These are phyloP conservation scores for Gastrolobium bilobum DNA, from an alignment of 306 rosid genomes.

Conservation along the genomic window DNA sequence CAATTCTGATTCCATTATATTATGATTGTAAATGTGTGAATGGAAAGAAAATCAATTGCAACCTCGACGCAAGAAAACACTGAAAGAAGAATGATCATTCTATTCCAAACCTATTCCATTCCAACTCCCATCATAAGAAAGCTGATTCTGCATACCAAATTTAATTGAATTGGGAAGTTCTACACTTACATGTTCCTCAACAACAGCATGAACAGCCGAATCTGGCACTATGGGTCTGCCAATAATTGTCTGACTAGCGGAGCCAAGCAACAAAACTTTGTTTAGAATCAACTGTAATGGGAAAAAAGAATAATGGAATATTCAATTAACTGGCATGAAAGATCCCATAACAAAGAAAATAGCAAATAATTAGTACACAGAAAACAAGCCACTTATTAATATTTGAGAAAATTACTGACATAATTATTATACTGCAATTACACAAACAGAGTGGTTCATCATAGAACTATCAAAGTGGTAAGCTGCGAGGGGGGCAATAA, in stretches of 20 bases:
- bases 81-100: conserved; percentile 26
- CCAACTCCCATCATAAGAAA: conserved; percentile 34
- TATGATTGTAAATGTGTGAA: conserved; percentile 18
- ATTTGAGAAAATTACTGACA: not conserved
- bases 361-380: not conserved
- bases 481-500: not conserved
- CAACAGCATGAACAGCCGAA: conserved; percentile 88
- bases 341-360: conserved; percentile 34
- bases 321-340: conserved; percentile 14
- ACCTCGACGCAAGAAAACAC: not conserved
- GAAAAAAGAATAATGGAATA: conserved; percentile 30
- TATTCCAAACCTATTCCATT: conserved; percentile 35
- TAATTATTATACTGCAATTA: conserved; percentile 29
- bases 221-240: conserved; percentile 87
- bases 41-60: conserved; percentile 18
- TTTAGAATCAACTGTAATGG: conserved; percentile 76
- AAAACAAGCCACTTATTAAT: conserved; percentile 20
- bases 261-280: conserved; percentile 85
- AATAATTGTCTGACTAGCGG: conserved; percentile 80
- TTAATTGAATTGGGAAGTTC: conserved; percentile 38
- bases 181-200: conserved; percentile 94
- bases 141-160: conserved; percentile 28
- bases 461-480: conserved; percentile 3
- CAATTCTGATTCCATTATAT: conserved; percentile 28
- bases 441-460: not conserved